Evolutionary conservation across 768 basidiomycete genomes (phyloP), one percentile per base, ranked within the genome.

Genomic region (Boletales sp.): DNA sequence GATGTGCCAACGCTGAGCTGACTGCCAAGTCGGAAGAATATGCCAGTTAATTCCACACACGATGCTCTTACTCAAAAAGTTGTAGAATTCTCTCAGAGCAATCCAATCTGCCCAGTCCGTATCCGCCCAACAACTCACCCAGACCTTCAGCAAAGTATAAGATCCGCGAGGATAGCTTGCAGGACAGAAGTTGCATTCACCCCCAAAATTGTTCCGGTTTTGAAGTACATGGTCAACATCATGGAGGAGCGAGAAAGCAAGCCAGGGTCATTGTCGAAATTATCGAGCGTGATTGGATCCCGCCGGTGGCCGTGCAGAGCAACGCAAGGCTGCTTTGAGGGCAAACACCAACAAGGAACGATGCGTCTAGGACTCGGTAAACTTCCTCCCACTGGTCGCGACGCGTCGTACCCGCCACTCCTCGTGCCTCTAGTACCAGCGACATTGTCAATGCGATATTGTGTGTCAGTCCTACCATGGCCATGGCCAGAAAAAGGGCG

Each of bases 231-330:
- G 15, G 85, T 94, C 11, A 72, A 78, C 8, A 81, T 94, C 74
- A 84, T 97, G 76, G 92, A 97, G 65, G 86, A 86, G 49, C 79
- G 94, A 34, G 92, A 94, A 64, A 82, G 45, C 87, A 94, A 54
- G 82, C 90, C 18, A 89, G 90, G 71, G 77, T 80, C 18, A 82
- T 92, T 46, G 84, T 97, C 1, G 86, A 91, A 19, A 76, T 76
- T 35, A 82, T 97, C 48, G 94, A 97, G 68, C 75, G 72, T 27
- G 91, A 95, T 56, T 87, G 90, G 82, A 86, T 86, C 19, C 75
- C 17, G 78, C 93, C 10, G 82, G 84, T 8, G 83, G 85, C 38
- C 80, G 80, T 58, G 77, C 85, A 3, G 86, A 85, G 53, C 70
- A 79, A 54, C 77, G 85, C 38, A 90, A 92, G 67, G 74, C 76